Evolutionary conservation across 331 rosid species (phyloP), one percentile per base, ranked within the genome.

Genomic region (Quercus lobata): DNA sequence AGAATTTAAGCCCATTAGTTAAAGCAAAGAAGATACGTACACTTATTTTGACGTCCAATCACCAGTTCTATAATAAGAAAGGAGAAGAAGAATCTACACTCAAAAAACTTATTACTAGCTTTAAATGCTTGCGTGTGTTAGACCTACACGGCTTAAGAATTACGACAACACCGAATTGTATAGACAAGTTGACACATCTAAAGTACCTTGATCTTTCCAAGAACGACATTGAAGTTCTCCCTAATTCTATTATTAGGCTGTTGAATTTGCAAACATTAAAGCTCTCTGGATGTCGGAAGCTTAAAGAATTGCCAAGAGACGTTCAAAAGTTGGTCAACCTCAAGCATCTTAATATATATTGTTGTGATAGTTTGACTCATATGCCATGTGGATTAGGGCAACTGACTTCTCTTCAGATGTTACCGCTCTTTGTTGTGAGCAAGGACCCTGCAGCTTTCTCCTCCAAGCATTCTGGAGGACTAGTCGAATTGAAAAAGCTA

Each of bases 361-460:
- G 0, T 0, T 86, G 90, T 17, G 0, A 0, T 0, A 1, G 0
- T 0, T 73, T 84, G 74, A 58, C 0, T 7, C n/a, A 57, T 4
- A 83, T 89, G 84, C 86, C 90, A 1, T 15, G 2, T n/a, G 86
- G 86, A 53, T 17, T 90, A 3, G 81, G 84, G 27, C 14, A 77
- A 35, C 55, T 84, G 73, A 19, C 75, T 14, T 25, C 55, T 76
- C 86, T 85, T 57, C 89, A 76, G 75, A 82, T 83, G 10, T 24
- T 87, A 2, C 76, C 83, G 25, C 27, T 5, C 18, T 84, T 81
- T 57, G 57, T 18, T 5, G 8, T 82, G 56, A 27, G 30, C 54
- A 49, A 49, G 18, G 17, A 49, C 54, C 54, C 54, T 49, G 54
- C 18, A 49, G 54, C 18, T 49, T 49, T 14, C 54, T 49, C 54